These are phyloP conservation scores for Polyplosphaeria fusca DNA, from an alignment of 495 filamentous ascomycete species.

Conservation along the genomic window DNA sequence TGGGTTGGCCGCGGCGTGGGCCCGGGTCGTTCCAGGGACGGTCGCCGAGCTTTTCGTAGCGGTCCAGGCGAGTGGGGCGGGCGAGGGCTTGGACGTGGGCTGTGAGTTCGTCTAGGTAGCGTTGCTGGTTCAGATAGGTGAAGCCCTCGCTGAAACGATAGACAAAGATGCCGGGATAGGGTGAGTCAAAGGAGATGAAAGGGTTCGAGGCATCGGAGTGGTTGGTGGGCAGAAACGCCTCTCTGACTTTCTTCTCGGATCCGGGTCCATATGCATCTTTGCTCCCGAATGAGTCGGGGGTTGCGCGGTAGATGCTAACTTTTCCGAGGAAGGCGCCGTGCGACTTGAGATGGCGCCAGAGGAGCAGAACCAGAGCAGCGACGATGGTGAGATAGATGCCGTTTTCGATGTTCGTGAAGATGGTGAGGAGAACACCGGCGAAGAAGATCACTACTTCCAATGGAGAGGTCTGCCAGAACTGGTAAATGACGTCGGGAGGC, in stretches of 20 bases:
- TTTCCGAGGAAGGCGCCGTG: slow-evolving; percentile 82
- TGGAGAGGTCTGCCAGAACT: slow-evolving; percentile 91
- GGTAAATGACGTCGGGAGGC: slow-evolving; percentile 85
- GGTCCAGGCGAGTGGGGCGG: slow-evolving; percentile 65
- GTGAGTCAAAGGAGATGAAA: slow-evolving; percentile 67
- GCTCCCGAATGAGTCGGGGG: slow-evolving; percentile 63
- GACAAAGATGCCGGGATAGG: slow-evolving; percentile 93
- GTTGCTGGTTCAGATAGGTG: slow-evolving; percentile 89
- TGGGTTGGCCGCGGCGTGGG: slow-evolving; percentile 56
- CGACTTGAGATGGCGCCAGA: slow-evolving; percentile 81
- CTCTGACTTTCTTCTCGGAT: slow-evolving; percentile 46
- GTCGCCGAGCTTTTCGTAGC: slow-evolving; percentile 67
- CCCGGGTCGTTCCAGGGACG: slow-evolving; percentile 96
- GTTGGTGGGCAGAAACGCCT: slow-evolving; percentile 85
- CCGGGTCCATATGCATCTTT: slow-evolving; percentile 6
- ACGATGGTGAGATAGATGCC: slow-evolving; percentile 86
- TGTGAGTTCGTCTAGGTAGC: slow-evolving; percentile 81
- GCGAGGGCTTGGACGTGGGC: slow-evolving; percentile 68
- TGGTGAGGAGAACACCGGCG: slow-evolving; percentile 81
- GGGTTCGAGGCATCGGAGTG: slow-evolving; percentile 91
- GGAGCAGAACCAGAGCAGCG: slow-evolving; percentile 68
- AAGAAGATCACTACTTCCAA: slow-evolving; percentile 93
- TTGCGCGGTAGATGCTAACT: slow-evolving; percentile 81
- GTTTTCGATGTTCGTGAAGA: slow-evolving; percentile 85
- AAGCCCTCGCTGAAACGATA: slow-evolving; percentile 96